Evolutionary conservation across 305 asterid species (phyloP).

Genomic region (Solanum chacoense): DNA sequence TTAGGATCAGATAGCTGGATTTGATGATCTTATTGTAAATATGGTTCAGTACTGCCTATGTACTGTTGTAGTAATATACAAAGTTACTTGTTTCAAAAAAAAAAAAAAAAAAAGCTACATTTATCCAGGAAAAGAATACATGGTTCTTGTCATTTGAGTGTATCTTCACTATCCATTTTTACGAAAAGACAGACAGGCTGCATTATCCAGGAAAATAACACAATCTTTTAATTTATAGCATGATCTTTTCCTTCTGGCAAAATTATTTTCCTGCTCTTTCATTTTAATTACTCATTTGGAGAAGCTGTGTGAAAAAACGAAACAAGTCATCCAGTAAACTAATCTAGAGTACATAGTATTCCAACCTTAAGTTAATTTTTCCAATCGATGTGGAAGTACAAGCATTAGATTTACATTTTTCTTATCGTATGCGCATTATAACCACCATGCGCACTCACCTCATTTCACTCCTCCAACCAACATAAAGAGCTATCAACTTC

Average conservation of each 20-base stretch:
- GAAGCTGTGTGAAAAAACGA: background rate
- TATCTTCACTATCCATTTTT: background rate
- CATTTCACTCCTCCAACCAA: background rate
- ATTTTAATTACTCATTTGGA: background rate
- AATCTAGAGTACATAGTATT: background rate
- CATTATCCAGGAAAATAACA: background rate
- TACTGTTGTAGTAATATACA: background rate
- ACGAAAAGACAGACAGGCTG: background rate
- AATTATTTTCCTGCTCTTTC: background rate
- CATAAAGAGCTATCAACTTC: background rate
- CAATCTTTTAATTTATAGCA: background rate
- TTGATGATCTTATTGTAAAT: background rate
- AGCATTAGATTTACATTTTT: background rate
- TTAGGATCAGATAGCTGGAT: background rate
- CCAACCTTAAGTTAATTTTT: background rate
- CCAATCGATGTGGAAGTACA: background rate
- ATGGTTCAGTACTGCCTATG: background rate
- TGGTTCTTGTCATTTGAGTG: background rate
- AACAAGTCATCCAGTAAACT: background rate
- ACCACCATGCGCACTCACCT: background rate
- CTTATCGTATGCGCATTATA: background rate
- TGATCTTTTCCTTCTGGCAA: background rate
- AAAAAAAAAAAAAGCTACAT: background rate
- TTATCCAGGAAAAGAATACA: slow-evolving; percentile 6
- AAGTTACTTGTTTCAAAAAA: background rate